phyloP scores from a whole-genome alignment of 2,329 filamentous ascomycete genomes.

The Hypoxylon sp. region DNA sequence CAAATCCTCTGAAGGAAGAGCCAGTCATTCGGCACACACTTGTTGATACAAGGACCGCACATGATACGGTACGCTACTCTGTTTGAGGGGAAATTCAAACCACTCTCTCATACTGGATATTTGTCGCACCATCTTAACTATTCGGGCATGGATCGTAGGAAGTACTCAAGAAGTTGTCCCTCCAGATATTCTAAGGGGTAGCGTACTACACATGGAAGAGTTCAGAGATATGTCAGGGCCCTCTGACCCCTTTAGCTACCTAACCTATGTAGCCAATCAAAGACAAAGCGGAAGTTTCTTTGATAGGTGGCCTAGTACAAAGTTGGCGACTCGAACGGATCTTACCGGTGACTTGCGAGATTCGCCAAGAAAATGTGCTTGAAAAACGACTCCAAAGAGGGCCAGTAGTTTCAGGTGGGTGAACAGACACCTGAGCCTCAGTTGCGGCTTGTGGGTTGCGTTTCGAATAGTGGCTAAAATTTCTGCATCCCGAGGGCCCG shows the following conservation, averaged over 20 bases:
- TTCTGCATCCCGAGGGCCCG: conserved; percentile 10
- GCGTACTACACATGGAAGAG: background rate
- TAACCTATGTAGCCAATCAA: no score
- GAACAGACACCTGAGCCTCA: conserved; percentile 34
- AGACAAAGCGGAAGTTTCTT: conserved; percentile 5
- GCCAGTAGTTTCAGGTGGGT: conserved; percentile 42
- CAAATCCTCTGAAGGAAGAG: conserved; percentile 30
- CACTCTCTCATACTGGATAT: conserved; percentile 14
- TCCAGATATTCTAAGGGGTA: background rate
- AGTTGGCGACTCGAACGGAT: background rate
- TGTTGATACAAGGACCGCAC: conserved; percentile 28
- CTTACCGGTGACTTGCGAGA: conserved; percentile 3
- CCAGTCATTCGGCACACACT: conserved; percentile 32
- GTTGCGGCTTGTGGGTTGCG: conserved; percentile 29
- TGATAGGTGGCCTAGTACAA: conserved; percentile 1
- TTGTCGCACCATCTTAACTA: conserved; percentile 30
- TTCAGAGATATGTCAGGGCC: background rate
- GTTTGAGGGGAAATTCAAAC: conserved; percentile 19
- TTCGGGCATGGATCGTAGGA: conserved; percentile 12
- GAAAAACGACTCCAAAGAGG: conserved; percentile 16
- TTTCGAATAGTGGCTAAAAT: conserved; percentile 35
- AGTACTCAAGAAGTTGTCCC: background rate
- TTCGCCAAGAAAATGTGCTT: conserved; percentile 23
- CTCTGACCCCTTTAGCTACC: conserved; percentile 4
- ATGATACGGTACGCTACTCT: conserved; percentile 32